Base-by-base conservation (phyloP, 139 green algal genomes). In the Chlamydomonas sp. region DNA sequence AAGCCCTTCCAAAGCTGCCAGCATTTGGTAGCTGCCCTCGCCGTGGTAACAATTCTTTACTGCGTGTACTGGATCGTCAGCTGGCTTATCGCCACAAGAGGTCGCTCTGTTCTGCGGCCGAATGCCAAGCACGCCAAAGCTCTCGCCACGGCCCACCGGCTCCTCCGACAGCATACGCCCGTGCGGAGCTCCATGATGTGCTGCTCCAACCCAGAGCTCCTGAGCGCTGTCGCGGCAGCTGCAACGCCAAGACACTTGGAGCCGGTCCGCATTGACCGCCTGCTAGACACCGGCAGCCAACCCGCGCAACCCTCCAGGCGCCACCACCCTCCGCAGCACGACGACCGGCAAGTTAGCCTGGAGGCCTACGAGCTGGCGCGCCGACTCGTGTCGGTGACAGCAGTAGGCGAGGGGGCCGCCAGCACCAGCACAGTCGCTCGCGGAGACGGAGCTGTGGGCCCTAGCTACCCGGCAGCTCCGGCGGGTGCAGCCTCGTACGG, bases 361-460 rank as follows among this genome's bases (percentile, higher is more conserved):
- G 73, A 88, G 73, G 83, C 83, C 0, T 88, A 81, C 62, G 83
- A 81, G 1, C 74, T 88, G 16, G 83, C 83, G 15, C 83, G 73
- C 14, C 83, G 83, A 15, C 72, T 86, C 16, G 82, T 86, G 2
- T 80, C 61, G 67, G 58, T 1, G 68, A 58, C 58, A 63, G 69
- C 61, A 61, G 61, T 61, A 71, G 61, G 9, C n/a, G 57, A 0
- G 12, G 14, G 57, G 10, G 5, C 12, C 2, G 60, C 60, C 4
- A 60, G 7, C 59, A 20, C 7, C 60, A 71, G 12, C 10, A 71
- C 12, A 71, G 10, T 71, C 66, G 66, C 66, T 71, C 10, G 10
- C 9, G 66, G 12, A 71, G 66, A 10, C 10, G 12, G 10, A 14
- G 12, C 66, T 14, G 66, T 71, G 12, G 10, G 66, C 66, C 66